Evolutionary conservation across 495 filamentous ascomycete species (phyloP).

Genomic region (Daldinia decipiens): DNA sequence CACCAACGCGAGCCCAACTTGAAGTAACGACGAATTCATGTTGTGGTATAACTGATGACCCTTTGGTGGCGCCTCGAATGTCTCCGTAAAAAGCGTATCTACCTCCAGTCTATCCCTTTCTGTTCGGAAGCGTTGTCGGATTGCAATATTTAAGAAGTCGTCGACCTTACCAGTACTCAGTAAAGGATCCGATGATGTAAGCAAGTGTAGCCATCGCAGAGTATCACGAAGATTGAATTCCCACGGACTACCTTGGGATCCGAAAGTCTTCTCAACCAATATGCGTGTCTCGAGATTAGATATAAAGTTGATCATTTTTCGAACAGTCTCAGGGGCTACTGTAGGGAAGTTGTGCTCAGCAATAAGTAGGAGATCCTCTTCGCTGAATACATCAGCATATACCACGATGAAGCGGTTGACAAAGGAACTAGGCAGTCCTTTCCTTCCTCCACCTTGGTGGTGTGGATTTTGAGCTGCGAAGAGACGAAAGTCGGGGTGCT

Average conservation of each 20-base stretch:
- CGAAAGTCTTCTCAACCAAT: slow-evolving; percentile 71
- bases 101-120: slow-evolving; percentile 71
- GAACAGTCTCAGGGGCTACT: slow-evolving; percentile 64
- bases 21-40: slow-evolving; percentile 61
- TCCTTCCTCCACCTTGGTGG: slow-evolving; percentile 94
- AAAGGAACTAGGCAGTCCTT: slow-evolving; percentile 94
- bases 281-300: slow-evolving; percentile 77
- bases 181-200: slow-evolving; percentile 65
- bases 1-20: slow-evolving; percentile 82
- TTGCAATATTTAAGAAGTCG: slow-evolving; percentile 83
- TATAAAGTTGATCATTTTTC: slow-evolving; percentile 81
- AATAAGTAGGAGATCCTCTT: slow-evolving; percentile 83
- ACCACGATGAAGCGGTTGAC: slow-evolving; percentile 98
- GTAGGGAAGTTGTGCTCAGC: slow-evolving; percentile 78
- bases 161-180: slow-evolving; percentile 62
- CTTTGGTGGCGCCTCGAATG: slow-evolving; percentile 52
- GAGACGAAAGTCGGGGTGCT: slow-evolving; percentile 87
- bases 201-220: slow-evolving; percentile 84
- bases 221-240: slow-evolving; percentile 97
- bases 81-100: slow-evolving; percentile 66
- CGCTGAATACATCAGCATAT: slow-evolving; percentile 87
- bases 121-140: slow-evolving; percentile 87
- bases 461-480: slow-evolving; percentile 99
- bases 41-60: slow-evolving; percentile 73
- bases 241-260: slow-evolving; percentile 88